Evolutionary conservation across 2,329 filamentous ascomycete genomes (phyloP), one percentile per base, ranked within the genome.

Genomic region (Didymella lethalis): DNA sequence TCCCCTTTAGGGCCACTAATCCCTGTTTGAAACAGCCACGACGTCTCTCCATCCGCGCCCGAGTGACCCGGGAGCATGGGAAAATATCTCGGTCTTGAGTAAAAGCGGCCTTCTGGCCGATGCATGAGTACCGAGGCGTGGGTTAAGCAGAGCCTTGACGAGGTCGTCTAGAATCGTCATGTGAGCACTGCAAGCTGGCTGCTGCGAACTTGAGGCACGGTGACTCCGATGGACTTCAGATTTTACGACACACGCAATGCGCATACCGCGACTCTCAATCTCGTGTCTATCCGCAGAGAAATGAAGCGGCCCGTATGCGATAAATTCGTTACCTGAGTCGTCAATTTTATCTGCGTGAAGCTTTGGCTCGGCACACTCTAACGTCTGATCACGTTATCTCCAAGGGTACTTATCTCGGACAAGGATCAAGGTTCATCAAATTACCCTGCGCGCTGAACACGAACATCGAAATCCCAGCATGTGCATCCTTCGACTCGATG

Each of bases 71-170:
- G 49, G 36, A 44, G 47, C 46, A 44, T 63, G 67, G 64, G 48
- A 50, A 56, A 23, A 47, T 53, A 59, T 32, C 40, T 41, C 57
- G 48, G 44, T 31, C 54, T 61, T 57, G 46, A 44, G 43, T 36
- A 41, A 65, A 61, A 54, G 41, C 48, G 63, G 64, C 47, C 53
- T 44, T 51, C 25, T 36, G 60, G 46, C 63, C 58, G 61, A 63
- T 57, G 61, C 53, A 64, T 23, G 36, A 50, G 46, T 63, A 56
- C 63, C 65, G 67, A 65, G 62, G 54, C 54, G 49, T 50, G 50
- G 64, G 59, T 46, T 47, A 23, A 44, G 40, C 26, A 28, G 56
- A 51, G 31, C 23, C 40, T 41, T 45, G 48, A 50, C 31, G 47
- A 36, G 53, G 11, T 31, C 40, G 49, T 43, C 31, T 32, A 26